These are phyloP conservation scores for Phoma sp. DNA, from an alignment of 2,329 filamentous ascomycete species.

Conservation along the genomic window DNA sequence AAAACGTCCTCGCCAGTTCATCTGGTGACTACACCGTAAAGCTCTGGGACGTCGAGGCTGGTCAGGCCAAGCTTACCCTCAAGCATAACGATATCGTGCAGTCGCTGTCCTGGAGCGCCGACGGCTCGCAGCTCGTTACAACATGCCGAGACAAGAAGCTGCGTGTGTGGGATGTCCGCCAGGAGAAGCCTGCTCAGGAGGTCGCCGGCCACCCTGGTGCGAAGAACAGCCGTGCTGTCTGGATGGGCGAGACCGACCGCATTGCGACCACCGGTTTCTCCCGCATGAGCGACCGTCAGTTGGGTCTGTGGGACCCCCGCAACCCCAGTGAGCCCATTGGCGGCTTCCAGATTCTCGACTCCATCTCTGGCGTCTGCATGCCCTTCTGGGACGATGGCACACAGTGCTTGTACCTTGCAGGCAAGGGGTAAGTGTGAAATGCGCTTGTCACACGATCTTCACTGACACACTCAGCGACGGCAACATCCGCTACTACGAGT, in stretches of 20 bases:
- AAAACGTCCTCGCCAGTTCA: conserved; percentile 92
- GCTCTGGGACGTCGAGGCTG: conserved; percentile 89
- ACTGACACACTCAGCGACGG: conserved; percentile 70
- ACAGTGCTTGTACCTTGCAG: conserved; percentile 92
- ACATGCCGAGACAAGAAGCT: conserved; percentile 98
- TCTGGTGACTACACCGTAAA: conserved; percentile 96
- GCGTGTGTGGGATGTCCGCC: conserved; percentile 94
- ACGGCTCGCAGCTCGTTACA: conserved; percentile 83
- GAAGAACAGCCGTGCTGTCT: conserved; percentile 96
- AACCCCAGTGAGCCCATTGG: conserved; percentile 80
- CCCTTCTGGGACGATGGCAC: conserved; percentile 99
- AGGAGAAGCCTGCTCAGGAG: conserved; percentile 86
- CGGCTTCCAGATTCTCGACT: conserved; percentile 88
- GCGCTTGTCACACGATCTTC: not conserved
- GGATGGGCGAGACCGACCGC: conserved; percentile 96
- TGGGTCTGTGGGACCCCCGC: conserved; percentile 93
- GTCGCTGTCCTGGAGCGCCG: conserved; percentile 93
- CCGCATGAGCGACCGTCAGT: conserved; percentile 95
- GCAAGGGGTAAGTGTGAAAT: conserved; percentile 77
- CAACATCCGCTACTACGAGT: conserved; percentile 99
- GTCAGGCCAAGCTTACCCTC: conserved; percentile 74
- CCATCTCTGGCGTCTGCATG: conserved; percentile 97
- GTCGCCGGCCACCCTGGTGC: conserved; percentile 85
- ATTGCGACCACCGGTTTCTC: conserved; percentile 97
- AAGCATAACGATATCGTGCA: conserved; percentile 93